Evolutionary conservation across 352 stramenopile species (phyloP), one percentile per base, ranked within the genome.

Genomic region (Phytophthora ohioensis): DNA sequence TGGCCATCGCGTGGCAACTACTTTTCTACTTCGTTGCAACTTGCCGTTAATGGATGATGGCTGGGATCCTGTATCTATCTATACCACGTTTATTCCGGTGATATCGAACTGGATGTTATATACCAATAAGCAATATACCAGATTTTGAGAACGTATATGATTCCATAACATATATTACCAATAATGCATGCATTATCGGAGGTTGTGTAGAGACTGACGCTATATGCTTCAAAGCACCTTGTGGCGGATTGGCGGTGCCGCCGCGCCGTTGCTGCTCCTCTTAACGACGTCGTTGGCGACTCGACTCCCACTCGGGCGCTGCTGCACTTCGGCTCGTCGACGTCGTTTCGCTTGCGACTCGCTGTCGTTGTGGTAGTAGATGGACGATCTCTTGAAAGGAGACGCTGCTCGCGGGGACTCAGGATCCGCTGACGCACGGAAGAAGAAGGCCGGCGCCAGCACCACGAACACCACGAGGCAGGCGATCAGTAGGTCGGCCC

Each of bases 391-490:
- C 31, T 55, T 31, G n/a, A 57, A 11, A 15, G 51, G 15, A 4
- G 62, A 49, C 41, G 32, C 49, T 9, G 15, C 15, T 46, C 13
- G 41, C n/a, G 15, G 35, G 31, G 54, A 15, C 15, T 56, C 35
- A 6, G 43, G 10, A 5, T 60, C 42, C 27, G 30, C 30, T 12
- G 61, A 45, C 47, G 42, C 70, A 27, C 75, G 76, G 76, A 92
- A 93, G 39, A 88, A 75, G 70, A 81, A 81, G 9, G 84, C 77
- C 4, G 86, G 84, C 59, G 77, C 82, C 58, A 93, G 75, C 55
- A 93, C 80, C 56, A 91, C 75, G 63, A 91, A 80, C 66, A 92
- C 77, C 56, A 90, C 81, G 41, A 82, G 42, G 62, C 80, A 84
- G 27, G 82, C 85, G 32, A 93, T 70, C 13, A 85, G 36, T 21